Evolutionary conservation across 805 yeast genomes (phyloP), one percentile per base, ranked within the genome.

Genomic region (Candida gorgasii): DNA sequence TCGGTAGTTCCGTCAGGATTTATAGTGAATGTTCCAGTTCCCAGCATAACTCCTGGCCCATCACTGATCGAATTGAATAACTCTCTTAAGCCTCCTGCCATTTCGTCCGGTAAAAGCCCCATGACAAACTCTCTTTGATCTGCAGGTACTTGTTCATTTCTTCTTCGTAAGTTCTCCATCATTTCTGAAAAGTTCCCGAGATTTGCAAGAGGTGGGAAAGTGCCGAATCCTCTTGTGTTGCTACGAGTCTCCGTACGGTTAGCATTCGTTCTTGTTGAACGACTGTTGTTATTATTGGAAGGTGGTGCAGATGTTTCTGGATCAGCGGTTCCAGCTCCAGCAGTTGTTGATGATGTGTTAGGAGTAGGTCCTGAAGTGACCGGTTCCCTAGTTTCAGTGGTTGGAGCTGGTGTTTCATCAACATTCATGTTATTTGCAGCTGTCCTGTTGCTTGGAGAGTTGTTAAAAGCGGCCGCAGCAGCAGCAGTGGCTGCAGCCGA

Each of bases 91-190:
- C 47, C 46, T 4, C 42, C 46, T 19, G 44, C 24, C 23, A 47
- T 24, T 4, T 35, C 41, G 7, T 42, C 50, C n/a, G 52, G 51
- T 15, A 51, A 31, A 20, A 51, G 38, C 13, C 54, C 54, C 34
- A 52, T 36, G 4, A 51, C 38, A 12, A 42, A 45, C 20, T 51
- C 49, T 38, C 35, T 31, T 31, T 31, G 35, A 3, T 31, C 35
- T 18, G 16, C 16, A 6, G 35, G 24, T 31, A 31, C 2, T 11
- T 5, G 5, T 14, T 18, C 35, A 31, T 31, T 31, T 31, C 35
- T 31, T 18, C 17, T 17, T 31, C 35, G 17, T 12, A 31, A 31
- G 11, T 31, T 31, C 6, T 17, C 24, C 24, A 31, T 31, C 8
- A 31, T 18, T 18, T 31, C 35, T 18, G 35, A 31, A 8, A 31